phyloP scores from a whole-genome alignment of 805 yeast genomes.

The Yamadazyma philogaea region DNA sequence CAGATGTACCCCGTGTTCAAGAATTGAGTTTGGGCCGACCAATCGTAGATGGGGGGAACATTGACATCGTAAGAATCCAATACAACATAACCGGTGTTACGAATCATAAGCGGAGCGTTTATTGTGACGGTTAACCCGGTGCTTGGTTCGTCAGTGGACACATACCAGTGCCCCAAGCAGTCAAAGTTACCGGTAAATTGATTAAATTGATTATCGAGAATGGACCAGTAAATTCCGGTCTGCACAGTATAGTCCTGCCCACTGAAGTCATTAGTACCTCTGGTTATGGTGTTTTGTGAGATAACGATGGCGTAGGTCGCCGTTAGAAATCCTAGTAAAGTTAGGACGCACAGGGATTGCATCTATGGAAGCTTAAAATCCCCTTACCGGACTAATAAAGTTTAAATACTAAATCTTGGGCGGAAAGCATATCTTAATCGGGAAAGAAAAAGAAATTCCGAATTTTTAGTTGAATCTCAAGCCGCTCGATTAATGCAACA shows the following conservation, averaged over 20 bases:
- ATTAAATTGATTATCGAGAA: slow-evolving; percentile 20
- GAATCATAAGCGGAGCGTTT: neutral
- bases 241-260: slow-evolving; percentile 18
- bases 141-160: slow-evolving; percentile 13
- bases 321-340: neutral
- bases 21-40: slow-evolving; percentile 11
- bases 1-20: slow-evolving; percentile 18
- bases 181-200: slow-evolving; percentile 19
- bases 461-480: too few species aligned
- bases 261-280: slow-evolving; percentile 16
- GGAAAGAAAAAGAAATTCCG: too few species aligned
- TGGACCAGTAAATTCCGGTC: slow-evolving; percentile 24
- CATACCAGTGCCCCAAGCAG: slow-evolving; percentile 17
- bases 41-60: slow-evolving; percentile 14
- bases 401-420: too few species aligned
- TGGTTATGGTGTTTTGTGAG: slow-evolving; percentile 15
- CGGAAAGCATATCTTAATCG: too few species aligned
- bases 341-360: neutral
- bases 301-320: slow-evolving; percentile 7
- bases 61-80: slow-evolving; percentile 15
- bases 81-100: slow-evolving; percentile 15
- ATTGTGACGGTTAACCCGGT: slow-evolving; percentile 14
- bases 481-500: too few species aligned
- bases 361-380: neutral
- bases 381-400: too few species aligned